Percentiles rank a stretch among this genome's conserved stretches.
These are phyloP conservation scores for Knoxdaviesia capensis DNA, from an alignment of 2,329 filamentous ascomycete genomes.

Conservation along the genomic window DNA sequence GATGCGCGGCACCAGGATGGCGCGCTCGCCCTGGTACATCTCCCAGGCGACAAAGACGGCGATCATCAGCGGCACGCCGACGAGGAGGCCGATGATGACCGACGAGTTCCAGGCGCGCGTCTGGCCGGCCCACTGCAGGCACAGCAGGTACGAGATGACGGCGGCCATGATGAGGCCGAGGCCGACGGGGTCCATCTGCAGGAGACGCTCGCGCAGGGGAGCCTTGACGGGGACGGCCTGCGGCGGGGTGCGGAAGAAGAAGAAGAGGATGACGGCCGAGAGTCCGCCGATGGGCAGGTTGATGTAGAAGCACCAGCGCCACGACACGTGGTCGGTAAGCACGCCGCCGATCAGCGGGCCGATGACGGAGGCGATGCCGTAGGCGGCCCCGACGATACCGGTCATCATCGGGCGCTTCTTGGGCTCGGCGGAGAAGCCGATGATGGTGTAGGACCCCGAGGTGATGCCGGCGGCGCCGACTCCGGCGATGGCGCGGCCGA, in stretches of 20 bases:
- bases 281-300: slow-evolving; percentile 14
- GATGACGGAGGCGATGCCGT: slow-evolving; percentile 13
- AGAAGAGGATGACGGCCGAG: slow-evolving; percentile 13
- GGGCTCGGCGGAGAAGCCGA: slow-evolving; percentile 20
- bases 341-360: slow-evolving; percentile 11
- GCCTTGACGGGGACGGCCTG: slow-evolving; percentile 16
- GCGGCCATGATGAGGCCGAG: slow-evolving; percentile 22
- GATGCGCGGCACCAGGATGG: slow-evolving; percentile 20
- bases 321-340: slow-evolving; percentile 9
- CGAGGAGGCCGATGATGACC: slow-evolving; percentile 20
- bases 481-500: slow-evolving; percentile 27
- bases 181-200: slow-evolving; percentile 27
- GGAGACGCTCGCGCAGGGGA: slow-evolving; percentile 20
- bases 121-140: slow-evolving; percentile 25
- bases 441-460: slow-evolving; percentile 27
- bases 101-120: slow-evolving; percentile 20
- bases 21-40: slow-evolving; percentile 21
- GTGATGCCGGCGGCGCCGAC: slow-evolving; percentile 26
- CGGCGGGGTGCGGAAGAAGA: slow-evolving; percentile 21
- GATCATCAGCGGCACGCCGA: slow-evolving; percentile 16
- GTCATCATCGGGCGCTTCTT: slow-evolving; percentile 15
- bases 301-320: slow-evolving; percentile 14
- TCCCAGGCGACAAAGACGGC: slow-evolving; percentile 16
- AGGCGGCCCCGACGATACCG: slow-evolving; percentile 17
- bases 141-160: slow-evolving; percentile 22